These are phyloP conservation scores for Pyricularia pennisetigena DNA, from an alignment of 2,329 filamentous ascomycete species.

Conservation along the genomic window DNA sequence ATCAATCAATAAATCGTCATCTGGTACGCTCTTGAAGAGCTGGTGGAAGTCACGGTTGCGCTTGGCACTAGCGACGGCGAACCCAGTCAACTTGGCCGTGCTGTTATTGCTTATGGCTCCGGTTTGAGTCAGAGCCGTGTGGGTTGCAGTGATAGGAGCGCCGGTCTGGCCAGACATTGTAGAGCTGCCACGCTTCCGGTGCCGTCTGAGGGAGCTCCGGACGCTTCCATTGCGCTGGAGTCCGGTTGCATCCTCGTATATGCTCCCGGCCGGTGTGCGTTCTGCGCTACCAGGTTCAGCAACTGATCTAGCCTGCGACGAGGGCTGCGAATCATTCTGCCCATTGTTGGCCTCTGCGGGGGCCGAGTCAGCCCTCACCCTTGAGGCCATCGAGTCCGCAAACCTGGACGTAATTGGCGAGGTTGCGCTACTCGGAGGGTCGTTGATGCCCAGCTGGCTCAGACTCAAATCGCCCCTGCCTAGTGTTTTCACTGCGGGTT, in stretches of 20 bases:
- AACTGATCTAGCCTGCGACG: slow-evolving; percentile 37
- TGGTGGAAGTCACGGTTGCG: slow-evolving; percentile 92
- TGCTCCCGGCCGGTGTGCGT: slow-evolving; percentile 53
- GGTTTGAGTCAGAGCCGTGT: slow-evolving; percentile 58
- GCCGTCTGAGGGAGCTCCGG: slow-evolving; percentile 48
- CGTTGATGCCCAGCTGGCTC: slow-evolving; percentile 73
- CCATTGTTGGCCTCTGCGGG: slow-evolving; percentile 30
- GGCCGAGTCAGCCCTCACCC: slow-evolving; percentile 48
- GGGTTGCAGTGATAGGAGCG: slow-evolving; percentile 61
- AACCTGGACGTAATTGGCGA: slow-evolving; percentile 49
- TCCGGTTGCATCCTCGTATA: slow-evolving; percentile 52
- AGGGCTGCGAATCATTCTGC: background rate
- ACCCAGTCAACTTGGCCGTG: slow-evolving; percentile 76
- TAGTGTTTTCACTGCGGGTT: slow-evolving; percentile 77
- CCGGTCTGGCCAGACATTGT: slow-evolving; percentile 61
- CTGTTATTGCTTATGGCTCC: slow-evolving; percentile 45
- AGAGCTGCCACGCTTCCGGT: slow-evolving; percentile 77
- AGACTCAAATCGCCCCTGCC: slow-evolving; percentile 83
- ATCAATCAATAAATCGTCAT: slow-evolving; percentile 96
- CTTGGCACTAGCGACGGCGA: slow-evolving; percentile 92
- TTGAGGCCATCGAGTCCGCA: slow-evolving; percentile 34
- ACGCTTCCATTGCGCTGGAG: slow-evolving; percentile 58
- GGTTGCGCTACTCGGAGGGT: slow-evolving; percentile 39
- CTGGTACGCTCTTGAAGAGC: slow-evolving; percentile 90
- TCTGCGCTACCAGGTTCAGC: slow-evolving; percentile 52